Base-by-base conservation (phyloP, 2,329 filamentous ascomycete species). In the Colletotrichum agaves region DNA sequence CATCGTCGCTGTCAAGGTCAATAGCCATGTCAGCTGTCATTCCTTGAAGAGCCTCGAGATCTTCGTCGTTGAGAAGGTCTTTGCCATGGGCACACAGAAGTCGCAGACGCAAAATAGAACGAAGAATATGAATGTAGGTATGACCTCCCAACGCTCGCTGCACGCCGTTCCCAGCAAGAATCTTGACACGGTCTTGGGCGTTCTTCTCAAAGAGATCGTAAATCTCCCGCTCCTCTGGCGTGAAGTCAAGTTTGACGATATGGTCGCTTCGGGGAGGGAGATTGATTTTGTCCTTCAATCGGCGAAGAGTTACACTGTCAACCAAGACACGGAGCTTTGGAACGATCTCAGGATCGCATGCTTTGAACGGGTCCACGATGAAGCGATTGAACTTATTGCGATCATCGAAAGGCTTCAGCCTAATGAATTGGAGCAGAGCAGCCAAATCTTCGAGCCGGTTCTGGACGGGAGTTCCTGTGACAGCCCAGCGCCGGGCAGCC, bases 381-480 rank as follows among this genome's bases (percentile, higher is more conserved):
- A 92, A 89, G 63, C 92, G 88, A 4, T 89, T 86, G 76, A 98
- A 99, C 57, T 89, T 89, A 60, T 83, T 82, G 61, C 88, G 87
- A 55, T 95, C 91, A 69, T 97, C 90, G 74, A 98, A 98, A 0
- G 95, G 95, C 73, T 90, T 89, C 13, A 98, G 83, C 13, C 92
- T 89, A 46, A 98, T 82, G 75, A 98, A 98, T 35, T 91, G 92
- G 66, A 97, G 89, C 3, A 98, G 83, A 1, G 95, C 92, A 13
- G 93, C 92, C 21, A 98, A 85, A 76, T 99, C 96, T 71, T 97
- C 94, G 2, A 98, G 85, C 4, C 93, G 90, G 75, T 99, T 99
- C 78, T 98, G 95, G 8, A 98, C 93, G 0, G 94, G 96, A 0
- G 96, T 98, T 61, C 95, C 96, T 0, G 96, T 98, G n/a, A 98